phyloP scores from a whole-genome alignment of 345 rosid genomes.

The Moringa oleifera region DNA sequence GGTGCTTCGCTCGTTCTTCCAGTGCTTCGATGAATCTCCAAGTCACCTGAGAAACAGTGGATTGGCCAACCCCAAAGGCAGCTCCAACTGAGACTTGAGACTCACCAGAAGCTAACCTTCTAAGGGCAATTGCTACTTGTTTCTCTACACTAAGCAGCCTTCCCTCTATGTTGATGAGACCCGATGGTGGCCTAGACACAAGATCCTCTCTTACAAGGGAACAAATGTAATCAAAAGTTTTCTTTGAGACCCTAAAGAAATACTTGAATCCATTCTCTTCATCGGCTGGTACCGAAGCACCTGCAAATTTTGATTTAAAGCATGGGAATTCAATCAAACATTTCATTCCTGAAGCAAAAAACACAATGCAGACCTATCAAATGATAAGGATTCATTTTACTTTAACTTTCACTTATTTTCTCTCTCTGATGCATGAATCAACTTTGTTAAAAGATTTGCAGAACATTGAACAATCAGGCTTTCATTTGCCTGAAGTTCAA shows the following conservation, averaged over 20 bases:
- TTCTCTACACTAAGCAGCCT: slow-evolving; percentile 95
- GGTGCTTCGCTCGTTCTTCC: slow-evolving; percentile 86
- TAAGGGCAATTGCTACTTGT: slow-evolving; percentile 85
- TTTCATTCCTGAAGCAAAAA: slow-evolving; percentile 3
- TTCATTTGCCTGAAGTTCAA: background rate
- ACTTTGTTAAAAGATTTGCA: background rate
- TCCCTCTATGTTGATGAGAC: slow-evolving; percentile 93
- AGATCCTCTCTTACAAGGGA: slow-evolving; percentile 88
- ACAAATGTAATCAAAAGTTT: slow-evolving; percentile 76
- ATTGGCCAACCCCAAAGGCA: slow-evolving; percentile 90
- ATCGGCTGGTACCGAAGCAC: slow-evolving; percentile 35
- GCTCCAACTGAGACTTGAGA: slow-evolving; percentile 95
- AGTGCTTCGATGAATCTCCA: slow-evolving; percentile 98
- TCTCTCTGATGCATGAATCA: background rate
- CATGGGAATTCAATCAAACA: slow-evolving; percentile 8
- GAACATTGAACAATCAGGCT: background rate
- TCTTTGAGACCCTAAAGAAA: slow-evolving; percentile 82
- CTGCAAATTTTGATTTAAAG: slow-evolving; percentile 23
- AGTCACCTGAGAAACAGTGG: slow-evolving; percentile 96
- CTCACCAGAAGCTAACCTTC: slow-evolving; percentile 92
- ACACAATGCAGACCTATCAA: no score
- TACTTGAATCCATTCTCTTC: slow-evolving; percentile 90
- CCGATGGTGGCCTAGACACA: slow-evolving; percentile 89
- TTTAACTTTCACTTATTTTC: no score
- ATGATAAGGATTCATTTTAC: no score